Percentiles rank a stretch among this genome's conserved stretches.
Conservation (phyloP, 768 basidiomycete species). For the Tephrocybe sp. region DNA sequence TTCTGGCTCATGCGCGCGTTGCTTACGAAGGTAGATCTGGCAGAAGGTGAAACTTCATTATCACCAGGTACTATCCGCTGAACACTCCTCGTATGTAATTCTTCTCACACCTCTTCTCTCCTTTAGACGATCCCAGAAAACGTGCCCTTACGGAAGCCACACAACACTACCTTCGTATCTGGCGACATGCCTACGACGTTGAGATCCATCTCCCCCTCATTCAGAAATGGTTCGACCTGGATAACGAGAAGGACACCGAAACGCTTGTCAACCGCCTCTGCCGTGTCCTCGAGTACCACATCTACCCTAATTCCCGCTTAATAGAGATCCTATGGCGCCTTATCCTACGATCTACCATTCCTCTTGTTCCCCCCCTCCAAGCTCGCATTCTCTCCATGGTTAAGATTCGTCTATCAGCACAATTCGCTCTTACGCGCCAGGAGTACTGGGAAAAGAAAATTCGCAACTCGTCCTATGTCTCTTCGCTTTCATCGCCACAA, state of each 20-base stretch:
- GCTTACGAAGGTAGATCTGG: slow-evolving; percentile 28
- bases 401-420: slow-evolving; percentile 28
- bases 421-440: background rate
- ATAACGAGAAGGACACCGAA: slow-evolving; percentile 24
- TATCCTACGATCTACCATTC: slow-evolving; percentile 25
- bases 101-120: background rate
- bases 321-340: slow-evolving; percentile 42
- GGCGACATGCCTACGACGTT: slow-evolving; percentile 33
- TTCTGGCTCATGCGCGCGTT: slow-evolving; percentile 63
- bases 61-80: slow-evolving; percentile 6
- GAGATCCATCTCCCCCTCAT: slow-evolving; percentile 51
- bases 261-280: slow-evolving; percentile 37
- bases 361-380: slow-evolving; percentile 28
- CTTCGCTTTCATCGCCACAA: background rate
- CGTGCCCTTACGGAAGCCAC: slow-evolving; percentile 33
- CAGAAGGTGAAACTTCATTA: slow-evolving; percentile 19
- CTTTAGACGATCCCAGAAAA: slow-evolving; percentile 18
- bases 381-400: slow-evolving; percentile 34
- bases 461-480: background rate
- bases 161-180: slow-evolving; percentile 39
- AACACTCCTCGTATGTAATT: background rate
- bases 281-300: slow-evolving; percentile 30
- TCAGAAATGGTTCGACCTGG: slow-evolving; percentile 33
- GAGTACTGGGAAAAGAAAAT: background rate
- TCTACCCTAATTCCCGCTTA: slow-evolving; percentile 33